Base-by-base conservation (phyloP, 2,329 filamentous ascomycete species). In the Ophiosphaerella korrae region DNA sequence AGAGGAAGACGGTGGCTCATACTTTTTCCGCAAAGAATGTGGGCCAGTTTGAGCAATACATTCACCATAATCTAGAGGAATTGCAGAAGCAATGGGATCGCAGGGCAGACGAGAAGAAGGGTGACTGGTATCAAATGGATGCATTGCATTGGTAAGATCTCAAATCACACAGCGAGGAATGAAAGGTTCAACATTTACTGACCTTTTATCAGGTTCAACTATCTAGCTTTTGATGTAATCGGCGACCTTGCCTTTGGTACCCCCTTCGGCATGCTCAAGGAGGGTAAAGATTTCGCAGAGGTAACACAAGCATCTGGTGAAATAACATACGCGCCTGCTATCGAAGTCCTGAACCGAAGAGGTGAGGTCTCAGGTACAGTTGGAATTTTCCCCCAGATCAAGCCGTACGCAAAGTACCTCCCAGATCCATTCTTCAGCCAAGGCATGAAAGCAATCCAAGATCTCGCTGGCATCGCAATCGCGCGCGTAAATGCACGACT, bases 1-100 rank as follows among this genome's bases (percentile, higher is more conserved):
- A 96, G 82, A 85, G 92, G 65, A 96, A 96, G 82, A 87, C 90
- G 2, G 84, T 96, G 41, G 86, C 89, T 1, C 90, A 96, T 73
- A 94, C 90, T 29, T 96, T 96, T 76, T 89, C 87, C 12, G 82
- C 87, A 53, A 95, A 93, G 76, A 89, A 85, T 8, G 82, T 96
- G 46, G 81, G 82, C 52, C 86, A 96, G 70, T 95, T 96, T 68
- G 92, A 96, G 77, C 89, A 91, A 44, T 96, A 93, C 74, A 93
- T 96, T 61, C 87, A 90, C 68, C 78, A 81, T 58, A 96, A 95
- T 71, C 81, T 96, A 3, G 84, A 88, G 51, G 76, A 86, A 12
- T 89, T 96, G 50, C 84, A 89, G 21, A 77, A 78, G 52, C 85
- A 91, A 70, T 90, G 91, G 82, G 88, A 90, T 66, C 78, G 78